These are phyloP conservation scores for Lunasporangiospora selenospora DNA, from an alignment of 192 early-diverging fungal species.

Conservation along the genomic window DNA sequence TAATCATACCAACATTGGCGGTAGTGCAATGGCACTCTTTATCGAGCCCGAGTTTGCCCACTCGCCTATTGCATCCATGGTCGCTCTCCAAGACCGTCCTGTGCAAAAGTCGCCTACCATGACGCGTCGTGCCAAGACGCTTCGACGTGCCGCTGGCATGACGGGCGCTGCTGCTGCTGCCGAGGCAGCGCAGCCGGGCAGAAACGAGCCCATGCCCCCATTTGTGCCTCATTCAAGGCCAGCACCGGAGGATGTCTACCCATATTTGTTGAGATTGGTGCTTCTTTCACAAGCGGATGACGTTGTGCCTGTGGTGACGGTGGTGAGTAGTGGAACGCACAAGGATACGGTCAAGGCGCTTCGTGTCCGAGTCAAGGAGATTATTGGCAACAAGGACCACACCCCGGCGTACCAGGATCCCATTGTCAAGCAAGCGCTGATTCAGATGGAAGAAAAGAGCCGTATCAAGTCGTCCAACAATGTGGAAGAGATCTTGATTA, in stretches of 20 bases:
- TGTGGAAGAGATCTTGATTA: constrained; percentile 53
- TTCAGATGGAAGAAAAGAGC: constrained; percentile 47
- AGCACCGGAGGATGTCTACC: constrained; percentile 32
- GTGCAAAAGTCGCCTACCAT: constrained; percentile 37
- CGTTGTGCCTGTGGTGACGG: constrained; percentile 3
- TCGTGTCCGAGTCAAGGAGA: constrained; percentile 49
- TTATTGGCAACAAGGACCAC: constrained; percentile 52
- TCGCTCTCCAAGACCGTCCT: constrained; percentile 22
- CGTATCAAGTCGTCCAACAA: constrained; percentile 51
- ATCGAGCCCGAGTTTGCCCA: constrained; percentile 30
- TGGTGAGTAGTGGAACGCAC: constrained; percentile 49
- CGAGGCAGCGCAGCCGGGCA: constrained; percentile 3
- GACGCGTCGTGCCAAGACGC: constrained; percentile 30
- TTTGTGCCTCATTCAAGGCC: constrained; percentile 10
- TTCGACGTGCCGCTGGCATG: constrained; percentile 30
- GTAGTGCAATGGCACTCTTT: constrained; percentile 27
- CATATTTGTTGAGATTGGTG: constrained; percentile 33
- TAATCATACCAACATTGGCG: constrained; percentile 34
- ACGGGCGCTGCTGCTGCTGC: constrained; percentile 4
- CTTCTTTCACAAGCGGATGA: constrained; percentile 35
- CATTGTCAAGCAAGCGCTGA: constrained; percentile 45
- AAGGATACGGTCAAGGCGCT: constrained; percentile 54
- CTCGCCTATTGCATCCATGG: constrained; percentile 36
- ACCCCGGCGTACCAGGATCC: constrained; percentile 55
- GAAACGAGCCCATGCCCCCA: too few species aligned